Percentiles rank a stretch among this genome's conserved stretches.
Conservation (phyloP, 179 eudicot genomes). For the Pouteria campechiana region DNA sequence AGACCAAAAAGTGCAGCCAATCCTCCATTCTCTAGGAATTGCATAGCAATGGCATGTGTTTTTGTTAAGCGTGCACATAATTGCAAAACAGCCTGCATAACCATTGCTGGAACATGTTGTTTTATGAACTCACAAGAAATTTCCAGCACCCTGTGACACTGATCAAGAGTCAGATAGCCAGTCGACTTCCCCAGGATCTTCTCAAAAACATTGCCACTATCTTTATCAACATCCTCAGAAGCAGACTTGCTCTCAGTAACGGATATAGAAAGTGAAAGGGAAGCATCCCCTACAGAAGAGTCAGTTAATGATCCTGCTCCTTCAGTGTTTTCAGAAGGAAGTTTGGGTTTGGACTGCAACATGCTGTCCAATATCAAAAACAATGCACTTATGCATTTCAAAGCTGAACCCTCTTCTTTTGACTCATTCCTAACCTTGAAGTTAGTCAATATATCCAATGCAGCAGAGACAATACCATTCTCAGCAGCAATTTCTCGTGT, state of each 20-base stretch:
- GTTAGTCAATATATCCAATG: constrained; percentile 54
- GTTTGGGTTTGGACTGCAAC: constrained; percentile 66
- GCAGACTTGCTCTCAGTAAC: constrained; percentile 21
- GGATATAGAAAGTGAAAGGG: constrained; percentile 32
- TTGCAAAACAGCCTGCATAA: constrained; percentile 94
- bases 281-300: constrained; percentile 23
- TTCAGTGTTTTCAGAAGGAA: constrained; percentile 35
- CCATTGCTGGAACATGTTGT: constrained; percentile 63
- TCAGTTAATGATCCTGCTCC: constrained; percentile 27
- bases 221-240: constrained; percentile 24
- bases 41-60: constrained; percentile 66
- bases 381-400: constrained; percentile 69
- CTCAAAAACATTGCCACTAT: constrained; percentile 38
- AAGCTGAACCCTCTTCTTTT: constrained; percentile 31
- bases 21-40: constrained; percentile 80
- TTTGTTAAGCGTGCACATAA: constrained; percentile 94
- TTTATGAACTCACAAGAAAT: constrained; percentile 81
- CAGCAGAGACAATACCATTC: constrained; percentile 49
- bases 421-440: constrained; percentile 34
- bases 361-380: constrained; percentile 83
- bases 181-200: constrained; percentile 78
- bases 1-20: constrained; percentile 65
- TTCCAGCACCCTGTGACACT: constrained; percentile 51
- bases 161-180: constrained; percentile 75
- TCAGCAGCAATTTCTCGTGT: constrained; percentile 73